A percentile compares a stretch with the other conserved stretches of the same genome.
Evolutionary conservation across 768 basidiomycete genomes (phyloP).

Genomic region (Saitozyma sp.): DNA sequence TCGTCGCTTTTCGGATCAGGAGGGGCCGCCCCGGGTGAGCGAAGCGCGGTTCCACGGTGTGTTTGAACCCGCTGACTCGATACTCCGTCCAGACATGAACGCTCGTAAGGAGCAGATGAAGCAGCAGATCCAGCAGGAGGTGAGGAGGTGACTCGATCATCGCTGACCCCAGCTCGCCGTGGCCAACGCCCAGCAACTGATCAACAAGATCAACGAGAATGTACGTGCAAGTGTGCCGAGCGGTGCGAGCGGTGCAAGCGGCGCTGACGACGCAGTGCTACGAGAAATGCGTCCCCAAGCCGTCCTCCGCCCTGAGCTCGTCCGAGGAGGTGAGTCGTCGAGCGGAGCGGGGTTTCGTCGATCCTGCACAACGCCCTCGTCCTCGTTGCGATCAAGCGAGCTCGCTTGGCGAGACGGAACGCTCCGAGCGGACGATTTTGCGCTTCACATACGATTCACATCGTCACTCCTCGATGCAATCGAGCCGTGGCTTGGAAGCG

Average conservation of each 20-base stretch:
- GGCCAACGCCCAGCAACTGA: conserved; percentile 51
- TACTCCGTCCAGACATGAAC: conserved; percentile 34
- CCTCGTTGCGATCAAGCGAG: no score
- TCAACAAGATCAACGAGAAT: conserved; percentile 54
- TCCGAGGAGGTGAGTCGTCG: conserved; percentile 45
- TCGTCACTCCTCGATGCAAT: neutral
- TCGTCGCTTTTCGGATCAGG: no score
- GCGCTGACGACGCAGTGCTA: conserved; percentile 40
- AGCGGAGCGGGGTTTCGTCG: neutral
- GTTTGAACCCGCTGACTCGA: no score
- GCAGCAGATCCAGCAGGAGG: conserved; percentile 49
- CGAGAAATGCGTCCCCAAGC: conserved; percentile 47
- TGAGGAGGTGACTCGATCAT: conserved; percentile 2
- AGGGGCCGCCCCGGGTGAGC: no score
- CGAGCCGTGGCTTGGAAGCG: neutral
- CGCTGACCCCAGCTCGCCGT: conserved; percentile 34
- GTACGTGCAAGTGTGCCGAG: conserved; percentile 20
- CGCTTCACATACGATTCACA: no score
- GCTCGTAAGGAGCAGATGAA: conserved; percentile 52
- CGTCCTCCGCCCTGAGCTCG: conserved; percentile 42
- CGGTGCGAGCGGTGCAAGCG: neutral
- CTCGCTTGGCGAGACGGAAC: no score
- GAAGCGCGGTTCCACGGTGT: no score
- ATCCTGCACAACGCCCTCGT: neutral
- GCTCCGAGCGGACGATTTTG: no score